phyloP scores from a whole-genome alignment of 106 monocot genomes.

The Dendrobium officinale region DNA sequence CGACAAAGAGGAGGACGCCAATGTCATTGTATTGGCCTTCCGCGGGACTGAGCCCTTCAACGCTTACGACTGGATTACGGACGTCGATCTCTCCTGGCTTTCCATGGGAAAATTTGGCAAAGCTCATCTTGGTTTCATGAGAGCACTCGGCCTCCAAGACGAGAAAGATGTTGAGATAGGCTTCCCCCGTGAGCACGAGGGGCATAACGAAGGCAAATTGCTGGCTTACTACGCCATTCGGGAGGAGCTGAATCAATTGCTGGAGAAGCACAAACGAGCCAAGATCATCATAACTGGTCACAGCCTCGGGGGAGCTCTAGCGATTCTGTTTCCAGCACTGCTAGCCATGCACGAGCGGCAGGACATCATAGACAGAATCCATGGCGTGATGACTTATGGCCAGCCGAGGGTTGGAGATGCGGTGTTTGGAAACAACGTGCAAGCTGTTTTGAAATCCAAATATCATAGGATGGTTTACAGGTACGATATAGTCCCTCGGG shows the following conservation, averaged over 20 bases:
- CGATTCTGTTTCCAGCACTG: slow-evolving; percentile 33
- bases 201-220: background rate
- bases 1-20: slow-evolving; percentile 39
- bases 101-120: slow-evolving; percentile 27
- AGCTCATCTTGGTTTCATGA: slow-evolving; percentile 48
- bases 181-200: slow-evolving; percentile 18
- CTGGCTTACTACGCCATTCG: slow-evolving; percentile 44
- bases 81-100: slow-evolving; percentile 56
- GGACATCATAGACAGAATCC: slow-evolving; percentile 17
- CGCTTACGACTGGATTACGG: slow-evolving; percentile 44
- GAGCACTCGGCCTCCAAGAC: slow-evolving; percentile 52
- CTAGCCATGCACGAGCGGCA: slow-evolving; percentile 24
- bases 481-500: slow-evolving; percentile 43
- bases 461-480: slow-evolving; percentile 42
- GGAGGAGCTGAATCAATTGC: slow-evolving; percentile 13
- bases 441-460: slow-evolving; percentile 4
- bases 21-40: slow-evolving; percentile 44
- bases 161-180: slow-evolving; percentile 19
- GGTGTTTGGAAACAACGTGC: slow-evolving; percentile 12
- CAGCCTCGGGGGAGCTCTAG: slow-evolving; percentile 49
- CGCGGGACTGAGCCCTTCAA: slow-evolving; percentile 59
- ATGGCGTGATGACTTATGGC: slow-evolving; percentile 37
- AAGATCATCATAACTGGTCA: slow-evolving; percentile 40
- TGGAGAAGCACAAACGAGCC: slow-evolving; percentile 22
- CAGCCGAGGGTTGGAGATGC: slow-evolving; percentile 52